A percentile compares a stretch with the other conserved stretches of the same genome.
Evolutionary conservation across 345 rosid genomes (phyloP).

Genomic region (Anastatica hierochuntica): DNA sequence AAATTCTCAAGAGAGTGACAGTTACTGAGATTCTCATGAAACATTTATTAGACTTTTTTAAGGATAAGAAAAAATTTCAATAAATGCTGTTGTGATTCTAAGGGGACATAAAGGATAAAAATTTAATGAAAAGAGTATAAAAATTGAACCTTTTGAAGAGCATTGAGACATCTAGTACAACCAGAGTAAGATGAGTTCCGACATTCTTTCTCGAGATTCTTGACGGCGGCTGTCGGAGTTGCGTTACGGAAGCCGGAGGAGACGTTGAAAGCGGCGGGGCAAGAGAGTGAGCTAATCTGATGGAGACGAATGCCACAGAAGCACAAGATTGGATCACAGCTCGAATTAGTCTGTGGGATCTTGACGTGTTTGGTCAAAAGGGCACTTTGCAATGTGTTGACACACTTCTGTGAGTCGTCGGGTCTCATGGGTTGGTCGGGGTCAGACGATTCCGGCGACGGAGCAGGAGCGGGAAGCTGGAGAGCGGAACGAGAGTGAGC

Average conservation of each 20-base stretch:
- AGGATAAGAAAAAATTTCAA: neutral
- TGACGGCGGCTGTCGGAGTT: slow-evolving; percentile 82
- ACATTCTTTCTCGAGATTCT: slow-evolving; percentile 80
- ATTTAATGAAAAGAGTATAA: neutral
- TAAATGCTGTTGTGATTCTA: slow-evolving; percentile 21
- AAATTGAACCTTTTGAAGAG: slow-evolving; percentile 74
- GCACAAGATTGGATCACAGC: slow-evolving; percentile 78
- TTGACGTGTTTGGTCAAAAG: slow-evolving; percentile 62
- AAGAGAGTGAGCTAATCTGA: slow-evolving; percentile 86
- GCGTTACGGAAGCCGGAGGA: slow-evolving; percentile 56
- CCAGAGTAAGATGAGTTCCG: slow-evolving; percentile 83
- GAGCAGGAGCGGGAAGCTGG: slow-evolving; percentile 48
- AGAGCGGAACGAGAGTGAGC: slow-evolving; percentile 91
- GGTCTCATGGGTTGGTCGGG: slow-evolving; percentile 84
- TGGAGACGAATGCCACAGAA: slow-evolving; percentile 96
- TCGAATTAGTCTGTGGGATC: slow-evolving; percentile 77
- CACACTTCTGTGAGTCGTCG: slow-evolving; percentile 94
- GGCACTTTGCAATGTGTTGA: slow-evolving; percentile 74
- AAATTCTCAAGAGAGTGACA: slow-evolving; percentile 11
- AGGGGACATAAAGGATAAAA: slow-evolving; percentile 13
- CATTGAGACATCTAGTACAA: slow-evolving; percentile 88
- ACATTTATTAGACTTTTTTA: slow-evolving; percentile 17
- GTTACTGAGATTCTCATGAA: slow-evolving; percentile 14
- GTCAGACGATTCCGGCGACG: slow-evolving; percentile 36
- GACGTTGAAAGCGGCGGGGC: slow-evolving; percentile 89